phyloP scores from a whole-genome alignment of 371 early-diverging fungal genomes.

The Haplosporangium sp. region DNA sequence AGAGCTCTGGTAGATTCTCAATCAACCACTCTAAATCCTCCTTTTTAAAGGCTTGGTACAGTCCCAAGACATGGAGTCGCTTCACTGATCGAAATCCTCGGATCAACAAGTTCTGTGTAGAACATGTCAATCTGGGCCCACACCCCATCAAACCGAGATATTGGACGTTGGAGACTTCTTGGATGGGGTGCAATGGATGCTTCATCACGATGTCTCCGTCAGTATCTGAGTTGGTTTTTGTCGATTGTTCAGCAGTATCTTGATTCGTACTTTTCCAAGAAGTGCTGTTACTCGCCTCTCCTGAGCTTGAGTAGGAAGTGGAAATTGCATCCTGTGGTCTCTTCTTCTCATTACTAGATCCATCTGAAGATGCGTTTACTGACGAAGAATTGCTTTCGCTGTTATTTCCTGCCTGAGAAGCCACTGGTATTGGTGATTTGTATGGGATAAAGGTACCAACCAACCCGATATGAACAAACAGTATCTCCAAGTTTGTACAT shows the following conservation, averaged over 20 bases:
- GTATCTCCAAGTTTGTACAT: constrained; percentile 40
- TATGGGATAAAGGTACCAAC: neutral
- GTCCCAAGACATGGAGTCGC: constrained; percentile 31
- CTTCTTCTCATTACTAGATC: constrained; percentile 9
- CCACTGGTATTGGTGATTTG: neutral
- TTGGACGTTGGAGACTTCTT: constrained; percentile 31
- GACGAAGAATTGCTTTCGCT: neutral
- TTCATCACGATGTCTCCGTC: constrained; percentile 24
- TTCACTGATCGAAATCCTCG: constrained; percentile 41
- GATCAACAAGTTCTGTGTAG: constrained; percentile 19
- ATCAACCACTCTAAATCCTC: constrained; percentile 49
- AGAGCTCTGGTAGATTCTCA: constrained; percentile 31
- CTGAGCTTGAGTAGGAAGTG: neutral
- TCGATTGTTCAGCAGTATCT: neutral
- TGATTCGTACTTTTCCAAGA: too few species aligned
- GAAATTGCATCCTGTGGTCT: constrained; percentile 12
- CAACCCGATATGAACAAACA: constrained; percentile 45
- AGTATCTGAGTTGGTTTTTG: neutral
- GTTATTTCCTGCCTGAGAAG: neutral
- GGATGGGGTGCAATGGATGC: constrained; percentile 40
- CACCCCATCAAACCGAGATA: constrained; percentile 51
- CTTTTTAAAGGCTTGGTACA: constrained; percentile 44
- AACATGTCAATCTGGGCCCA: constrained; percentile 27
- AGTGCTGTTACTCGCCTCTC: neutral
- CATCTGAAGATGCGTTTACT: neutral